These are phyloP conservation scores for Podospora anserina DNA, from an alignment of 495 filamentous ascomycete species.

Conservation along the genomic window DNA sequence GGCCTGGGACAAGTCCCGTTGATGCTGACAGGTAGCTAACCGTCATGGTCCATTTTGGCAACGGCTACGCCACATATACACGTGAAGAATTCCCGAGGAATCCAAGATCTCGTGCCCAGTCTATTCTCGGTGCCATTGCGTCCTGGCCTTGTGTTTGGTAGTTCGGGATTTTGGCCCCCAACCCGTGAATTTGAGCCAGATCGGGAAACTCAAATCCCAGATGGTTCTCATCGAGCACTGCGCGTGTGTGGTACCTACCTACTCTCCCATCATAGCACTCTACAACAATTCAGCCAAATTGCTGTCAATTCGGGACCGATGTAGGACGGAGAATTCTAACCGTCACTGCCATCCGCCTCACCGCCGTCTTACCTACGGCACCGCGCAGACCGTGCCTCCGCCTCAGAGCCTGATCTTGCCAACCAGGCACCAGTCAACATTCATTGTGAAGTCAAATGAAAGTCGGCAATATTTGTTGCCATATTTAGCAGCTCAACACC, in stretches of 20 bases:
- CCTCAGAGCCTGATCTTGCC: not conserved
- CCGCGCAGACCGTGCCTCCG: not conserved
- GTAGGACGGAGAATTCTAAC: not conserved
- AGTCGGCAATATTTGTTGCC: not conserved
- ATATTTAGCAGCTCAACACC: not conserved
- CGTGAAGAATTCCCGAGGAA: not conserved
- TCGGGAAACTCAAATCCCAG: not conserved
- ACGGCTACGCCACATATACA: not conserved
- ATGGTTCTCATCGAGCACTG: too few relatives aligned
- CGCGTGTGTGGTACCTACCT: too few relatives aligned
- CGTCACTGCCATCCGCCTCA: not conserved
- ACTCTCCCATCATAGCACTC: not conserved
- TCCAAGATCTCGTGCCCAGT: not conserved
- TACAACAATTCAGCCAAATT: not conserved
- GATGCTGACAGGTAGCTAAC: not conserved
- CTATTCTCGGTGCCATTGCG: not conserved
- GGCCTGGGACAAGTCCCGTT: not conserved
- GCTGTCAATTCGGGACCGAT: not conserved
- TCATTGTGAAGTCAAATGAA: not conserved
- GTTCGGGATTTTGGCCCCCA: not conserved
- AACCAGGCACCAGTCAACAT: not conserved
- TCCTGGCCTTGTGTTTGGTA: not conserved
- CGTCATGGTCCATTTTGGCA: not conserved
- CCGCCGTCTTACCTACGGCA: not conserved
- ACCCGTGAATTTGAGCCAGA: not conserved